These are phyloP conservation scores for Suillus sp. DNA, from an alignment of 768 basidiomycete species.

Conservation along the genomic window DNA sequence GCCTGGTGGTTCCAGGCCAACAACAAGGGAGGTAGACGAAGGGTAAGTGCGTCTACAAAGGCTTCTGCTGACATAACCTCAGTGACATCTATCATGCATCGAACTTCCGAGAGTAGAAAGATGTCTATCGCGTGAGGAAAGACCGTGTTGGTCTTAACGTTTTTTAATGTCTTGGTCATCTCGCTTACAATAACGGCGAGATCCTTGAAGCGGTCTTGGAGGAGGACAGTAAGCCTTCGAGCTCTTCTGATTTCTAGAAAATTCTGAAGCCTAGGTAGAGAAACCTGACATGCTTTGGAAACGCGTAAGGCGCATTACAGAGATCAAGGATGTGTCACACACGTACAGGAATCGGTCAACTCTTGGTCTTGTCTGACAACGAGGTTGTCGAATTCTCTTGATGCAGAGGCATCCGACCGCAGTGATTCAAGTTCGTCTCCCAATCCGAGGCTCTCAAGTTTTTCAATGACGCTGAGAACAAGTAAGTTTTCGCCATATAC, in stretches of 20 bases:
- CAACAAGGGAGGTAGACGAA: conserved; percentile 1
- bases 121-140: background rate
- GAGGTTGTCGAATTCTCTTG: background rate
- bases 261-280: conserved; percentile 2
- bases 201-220: background rate
- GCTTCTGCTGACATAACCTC: background rate
- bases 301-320: background rate
- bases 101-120: background rate
- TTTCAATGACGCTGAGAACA: background rate
- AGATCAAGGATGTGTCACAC: background rate
- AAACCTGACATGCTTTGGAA: background rate
- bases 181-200: background rate
- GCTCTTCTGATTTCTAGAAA: background rate
- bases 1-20: background rate
- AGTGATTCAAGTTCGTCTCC: background rate
- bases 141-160: background rate
- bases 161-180: background rate
- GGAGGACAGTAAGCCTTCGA: background rate
- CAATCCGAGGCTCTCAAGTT: background rate
- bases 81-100: background rate
- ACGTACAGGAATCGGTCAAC: conserved; percentile 1
- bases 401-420: background rate
- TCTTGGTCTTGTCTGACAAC: conserved; percentile 3
- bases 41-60: background rate
- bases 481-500: background rate